Evolutionary conservation across 805 yeast species (phyloP).

Genomic region (Teunomyces aglyptinius): DNA sequence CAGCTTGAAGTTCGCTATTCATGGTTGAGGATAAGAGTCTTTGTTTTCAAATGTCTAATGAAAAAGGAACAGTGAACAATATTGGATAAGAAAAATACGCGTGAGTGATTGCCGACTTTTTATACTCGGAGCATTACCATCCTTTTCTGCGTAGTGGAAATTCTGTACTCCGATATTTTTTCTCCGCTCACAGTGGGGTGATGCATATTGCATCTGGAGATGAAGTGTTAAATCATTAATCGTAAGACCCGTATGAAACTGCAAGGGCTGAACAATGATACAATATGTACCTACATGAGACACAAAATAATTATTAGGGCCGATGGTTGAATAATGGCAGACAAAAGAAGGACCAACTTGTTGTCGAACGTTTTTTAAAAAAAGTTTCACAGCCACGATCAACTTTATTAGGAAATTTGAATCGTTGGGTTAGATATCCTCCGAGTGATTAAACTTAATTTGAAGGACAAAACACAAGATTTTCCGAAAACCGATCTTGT

Average conservation of each 20-base stretch:
- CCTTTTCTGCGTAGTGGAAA: not conserved
- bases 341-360: no score
- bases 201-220: constrained; percentile 4
- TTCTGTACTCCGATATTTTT: constrained; percentile 2
- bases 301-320: no score
- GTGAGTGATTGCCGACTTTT: not conserved
- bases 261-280: not conserved
- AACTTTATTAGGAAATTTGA: no score
- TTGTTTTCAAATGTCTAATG: not conserved
- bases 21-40: constrained; percentile 6
- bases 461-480: no score
- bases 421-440: no score
- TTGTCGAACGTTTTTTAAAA: no score
- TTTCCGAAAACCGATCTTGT: no score
- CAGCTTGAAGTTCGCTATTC: constrained; percentile 17
- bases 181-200: constrained; percentile 2
- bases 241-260: not conserved
- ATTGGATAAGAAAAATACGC: not conserved
- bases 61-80: not conserved
- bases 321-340: no score
- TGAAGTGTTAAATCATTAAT: not conserved
- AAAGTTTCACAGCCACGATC: no score
- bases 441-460: no score
- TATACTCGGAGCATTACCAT: constrained; percentile 2
- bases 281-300: no score